Percentiles rank a stretch among this genome's conserved stretches.
Conservation (phyloP, 257 asterid genomes). For the Fraxinus quadrangulata region DNA sequence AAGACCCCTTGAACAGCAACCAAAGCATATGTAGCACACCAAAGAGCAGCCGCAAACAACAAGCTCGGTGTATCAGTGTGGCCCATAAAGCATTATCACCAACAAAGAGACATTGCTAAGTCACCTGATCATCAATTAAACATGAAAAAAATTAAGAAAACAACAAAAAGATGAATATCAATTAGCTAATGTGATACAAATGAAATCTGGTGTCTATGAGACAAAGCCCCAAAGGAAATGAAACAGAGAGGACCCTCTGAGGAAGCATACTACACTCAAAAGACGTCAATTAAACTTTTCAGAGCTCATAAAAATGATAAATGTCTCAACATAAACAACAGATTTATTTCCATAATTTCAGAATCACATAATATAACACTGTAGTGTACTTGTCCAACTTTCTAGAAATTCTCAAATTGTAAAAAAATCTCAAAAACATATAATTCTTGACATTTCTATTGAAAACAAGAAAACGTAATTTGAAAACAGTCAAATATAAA, state of each 20-base stretch:
- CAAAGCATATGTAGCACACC: slow-evolving; percentile 74
- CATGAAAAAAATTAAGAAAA: background rate
- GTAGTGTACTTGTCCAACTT: background rate
- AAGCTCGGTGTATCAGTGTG: slow-evolving; percentile 51
- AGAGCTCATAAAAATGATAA: background rate
- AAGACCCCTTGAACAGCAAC: slow-evolving; percentile 70
- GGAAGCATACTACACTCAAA: background rate
- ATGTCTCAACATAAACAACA: background rate
- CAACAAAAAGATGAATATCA: background rate
- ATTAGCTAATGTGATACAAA: background rate
- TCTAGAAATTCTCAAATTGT: background rate
- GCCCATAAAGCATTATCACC: slow-evolving; percentile 54
- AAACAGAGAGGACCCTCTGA: background rate
- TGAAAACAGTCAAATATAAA: too few species aligned
- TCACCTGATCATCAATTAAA: background rate
- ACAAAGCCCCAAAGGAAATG: background rate
- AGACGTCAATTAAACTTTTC: background rate
- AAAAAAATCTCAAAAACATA: too few species aligned
- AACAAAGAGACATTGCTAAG: slow-evolving; percentile 34
- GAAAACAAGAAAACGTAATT: too few species aligned
- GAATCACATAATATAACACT: background rate
- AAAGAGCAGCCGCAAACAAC: slow-evolving; percentile 66
- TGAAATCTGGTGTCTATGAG: background rate
- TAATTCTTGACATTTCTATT: background rate
- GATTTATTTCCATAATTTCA: background rate